Evolutionary conservation across 495 filamentous ascomycete species (phyloP), one percentile per base, ranked within the genome.

Genomic region (Pseudevernia furfuracea): DNA sequence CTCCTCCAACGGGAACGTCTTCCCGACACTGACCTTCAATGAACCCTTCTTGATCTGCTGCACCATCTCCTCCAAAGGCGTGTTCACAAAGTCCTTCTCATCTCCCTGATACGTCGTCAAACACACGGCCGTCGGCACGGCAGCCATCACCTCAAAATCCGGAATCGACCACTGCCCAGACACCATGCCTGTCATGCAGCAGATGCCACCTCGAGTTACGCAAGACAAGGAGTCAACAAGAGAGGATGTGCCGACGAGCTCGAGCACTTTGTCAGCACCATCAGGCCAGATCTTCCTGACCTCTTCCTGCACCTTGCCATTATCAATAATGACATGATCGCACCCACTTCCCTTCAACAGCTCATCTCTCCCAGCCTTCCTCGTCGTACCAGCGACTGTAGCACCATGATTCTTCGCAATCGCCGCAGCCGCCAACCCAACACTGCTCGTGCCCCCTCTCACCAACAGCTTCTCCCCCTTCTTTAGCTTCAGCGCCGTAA

Each of bases 181-280:
- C 37, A 81, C 76, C 36, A 84, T 81, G 2, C 80, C 81, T 0
- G 78, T 75, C 74, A 81, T 74, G 70, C 77, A 82, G 7, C 81
- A 76, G 28, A 74, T 75, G 0, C 81, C 81, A 14, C 75, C 74
- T 25, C 69, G 58, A 49, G 71, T 69, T 1, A 70, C 69, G 63
- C 75, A 78, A 37, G 72, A 63, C 59, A 83, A 53, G 5, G 78
- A 80, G 64, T 84, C 81, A 7, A 71, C 59, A 43, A 81, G 63
- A 1, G 72, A 74, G 7, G 71, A 72, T 8, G 72, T 74, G 2
- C 78, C 79, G 46, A 81, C 73, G 6, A 82, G 68, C 67, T 82
- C 77, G 19, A 84, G 71, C 14, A 83, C 75, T 58, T 81, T 82
- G 52, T 83, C 77, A 37, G 76, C 79, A 11, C 72, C 72, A 23